A percentile compares a stretch with the other conserved stretches of the same genome.
These are phyloP conservation scores for Saccharomyces mikatae DNA, from an alignment of 805 yeast genomes.

Conservation along the genomic window DNA sequence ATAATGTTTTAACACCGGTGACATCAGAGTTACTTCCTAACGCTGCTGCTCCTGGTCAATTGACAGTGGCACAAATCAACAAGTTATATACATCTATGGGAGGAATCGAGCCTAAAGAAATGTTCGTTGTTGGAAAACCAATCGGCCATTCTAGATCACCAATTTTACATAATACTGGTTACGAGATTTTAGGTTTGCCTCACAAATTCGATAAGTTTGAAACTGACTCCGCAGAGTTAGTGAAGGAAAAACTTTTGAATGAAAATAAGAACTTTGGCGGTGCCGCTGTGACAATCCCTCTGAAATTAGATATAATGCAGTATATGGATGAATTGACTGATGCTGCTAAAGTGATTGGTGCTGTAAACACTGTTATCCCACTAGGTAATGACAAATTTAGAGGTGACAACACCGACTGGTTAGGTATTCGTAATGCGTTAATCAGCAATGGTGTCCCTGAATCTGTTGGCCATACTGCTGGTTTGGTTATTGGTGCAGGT, in stretches of 20 bases:
- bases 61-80: slow-evolving; percentile 60
- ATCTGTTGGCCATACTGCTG: slow-evolving; percentile 37
- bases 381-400: slow-evolving; percentile 39
- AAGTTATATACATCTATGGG: slow-evolving; percentile 51
- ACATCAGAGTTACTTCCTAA: slow-evolving; percentile 61
- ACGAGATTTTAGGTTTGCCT: slow-evolving; percentile 67
- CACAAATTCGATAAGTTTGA: slow-evolving; percentile 61
- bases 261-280: slow-evolving; percentile 64
- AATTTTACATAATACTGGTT: slow-evolving; percentile 72
- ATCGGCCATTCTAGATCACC: slow-evolving; percentile 87
- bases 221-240: slow-evolving; percentile 52
- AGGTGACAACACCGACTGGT: slow-evolving; percentile 96
- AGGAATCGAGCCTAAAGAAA: slow-evolving; percentile 47
- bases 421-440: slow-evolving; percentile 72
- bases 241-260: slow-evolving; percentile 43
- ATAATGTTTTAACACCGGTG: slow-evolving; percentile 73
- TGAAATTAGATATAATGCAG: slow-evolving; percentile 72
- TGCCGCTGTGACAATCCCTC: slow-evolving; percentile 90
- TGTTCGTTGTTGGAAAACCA: slow-evolving; percentile 75
- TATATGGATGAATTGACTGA: slow-evolving; percentile 57
- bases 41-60: slow-evolving; percentile 75
- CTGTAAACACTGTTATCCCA: slow-evolving; percentile 80
- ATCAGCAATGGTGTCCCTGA: slow-evolving; percentile 52
- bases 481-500: slow-evolving; percentile 91
- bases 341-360: slow-evolving; percentile 82